phyloP scores from a whole-genome alignment of 2,329 filamentous ascomycete species.

The Myriosclerotinia duriaeana region DNA sequence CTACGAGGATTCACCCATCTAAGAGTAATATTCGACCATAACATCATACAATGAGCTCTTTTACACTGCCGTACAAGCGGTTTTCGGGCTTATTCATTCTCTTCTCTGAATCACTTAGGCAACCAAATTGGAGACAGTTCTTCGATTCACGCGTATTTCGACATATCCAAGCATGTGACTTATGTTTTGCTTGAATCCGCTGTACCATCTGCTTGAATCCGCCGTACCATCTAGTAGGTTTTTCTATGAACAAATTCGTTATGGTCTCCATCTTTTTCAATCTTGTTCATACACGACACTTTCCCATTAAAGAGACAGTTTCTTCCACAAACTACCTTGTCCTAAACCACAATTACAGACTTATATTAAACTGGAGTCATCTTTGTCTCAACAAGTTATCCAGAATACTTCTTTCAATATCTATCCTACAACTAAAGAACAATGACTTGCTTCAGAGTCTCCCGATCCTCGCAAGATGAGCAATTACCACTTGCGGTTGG shows the following conservation, averaged over 20 bases:
- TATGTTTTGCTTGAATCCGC: neutral
- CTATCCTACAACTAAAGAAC: neutral
- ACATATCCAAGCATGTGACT: neutral
- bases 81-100: neutral
- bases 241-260: neutral
- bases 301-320: neutral
- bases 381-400: neutral
- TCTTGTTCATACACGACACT: neutral
- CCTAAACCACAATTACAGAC: neutral
- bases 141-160: neutral
- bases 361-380: neutral
- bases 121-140: neutral
- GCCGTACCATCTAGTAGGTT: neutral
- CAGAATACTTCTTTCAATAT: neutral
- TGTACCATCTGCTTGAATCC: neutral
- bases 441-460: slow-evolving; percentile 3
- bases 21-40: neutral
- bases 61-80: neutral
- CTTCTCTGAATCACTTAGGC: neutral
- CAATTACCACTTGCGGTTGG: neutral
- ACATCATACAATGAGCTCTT: neutral
- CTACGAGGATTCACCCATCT: neutral
- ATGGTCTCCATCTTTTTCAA: neutral
- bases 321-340: neutral
- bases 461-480: neutral